Base-by-base conservation (phyloP, 2,329 filamentous ascomycete species). In the Phialemoniopsis sp. region DNA sequence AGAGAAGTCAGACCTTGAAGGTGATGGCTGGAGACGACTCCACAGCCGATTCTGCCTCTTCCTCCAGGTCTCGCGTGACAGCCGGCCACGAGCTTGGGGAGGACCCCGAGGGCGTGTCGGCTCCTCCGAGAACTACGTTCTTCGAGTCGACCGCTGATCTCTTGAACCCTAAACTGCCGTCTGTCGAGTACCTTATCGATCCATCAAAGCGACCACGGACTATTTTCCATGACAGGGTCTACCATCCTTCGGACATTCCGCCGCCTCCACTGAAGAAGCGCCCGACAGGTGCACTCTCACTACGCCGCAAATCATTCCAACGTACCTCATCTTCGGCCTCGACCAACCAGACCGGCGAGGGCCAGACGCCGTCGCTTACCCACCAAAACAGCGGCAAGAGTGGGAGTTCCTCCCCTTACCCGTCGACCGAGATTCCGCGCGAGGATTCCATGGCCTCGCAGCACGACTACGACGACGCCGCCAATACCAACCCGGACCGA, bases 161-260 rank as follows among this genome's bases (percentile, higher is more conserved):
- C 4, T 76, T 98, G 31, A 94, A 91, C 57, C 93, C 93, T 5
- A 91, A 89, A 35, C 66, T 97, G 28, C 91, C 93, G 13, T 77
- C 86, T 0, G 71, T 79, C 4, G 83, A 89, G 33, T 98, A 89
- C 60, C 71, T 98, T 29, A 77, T 90, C 37, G 86, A 97, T 51
- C 91, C 93, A 8, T 74, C 82, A 2, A 84, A 80, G 37, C 83
- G 93, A 13, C 82, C 89, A 1, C 80, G 89, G 34, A 91, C 91
- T 2, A 98, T 98, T 44, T 97, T 97, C 62, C 93, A 98, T 60
- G 93, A 98, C 59, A 84, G 93, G 10, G 79, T 98, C 13, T 98
- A 98, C 57, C 89, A 95, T 53, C 90, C 93, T 0, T 78, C 85
- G 32, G 93, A 98, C 55, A 96, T 98, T 29, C 93, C 93, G 1